phyloP scores from a whole-genome alignment of 2,329 filamentous ascomycete species.

The Acrocalymma vagum region DNA sequence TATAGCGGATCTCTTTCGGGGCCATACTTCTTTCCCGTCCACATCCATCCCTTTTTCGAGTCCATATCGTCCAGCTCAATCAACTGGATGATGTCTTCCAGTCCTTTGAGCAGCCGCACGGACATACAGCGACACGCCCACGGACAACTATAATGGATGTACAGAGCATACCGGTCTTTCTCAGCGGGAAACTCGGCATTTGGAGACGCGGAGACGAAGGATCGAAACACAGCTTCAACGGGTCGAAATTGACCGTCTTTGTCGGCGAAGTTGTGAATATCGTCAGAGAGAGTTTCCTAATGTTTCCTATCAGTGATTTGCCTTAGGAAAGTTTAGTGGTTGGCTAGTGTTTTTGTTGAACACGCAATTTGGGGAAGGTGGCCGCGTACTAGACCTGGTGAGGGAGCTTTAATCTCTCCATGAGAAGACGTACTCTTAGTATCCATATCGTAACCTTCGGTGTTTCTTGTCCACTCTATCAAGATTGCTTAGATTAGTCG shows the following conservation, averaged over 20 bases:
- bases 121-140: constrained; percentile 65
- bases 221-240: constrained; percentile 62
- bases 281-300: too few relatives aligned
- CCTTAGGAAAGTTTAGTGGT: too few relatives aligned
- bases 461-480: too few relatives aligned
- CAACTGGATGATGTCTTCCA: constrained; percentile 57
- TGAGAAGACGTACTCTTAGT: too few relatives aligned
- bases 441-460: too few relatives aligned
- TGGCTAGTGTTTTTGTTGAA: too few relatives aligned
- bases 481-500: too few relatives aligned
- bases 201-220: constrained; percentile 60
- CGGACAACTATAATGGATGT: constrained; percentile 67
- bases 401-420: too few relatives aligned
- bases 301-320: too few relatives aligned
- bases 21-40: constrained; percentile 14
- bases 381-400: too few relatives aligned
- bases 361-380: too few relatives aligned
- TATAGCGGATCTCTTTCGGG: constrained; percentile 25
- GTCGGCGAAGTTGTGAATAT: too few relatives aligned
- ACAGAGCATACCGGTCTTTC: constrained; percentile 66
- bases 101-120: constrained; percentile 57
- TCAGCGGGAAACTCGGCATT: constrained; percentile 58
- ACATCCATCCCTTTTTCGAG: constrained; percentile 33
- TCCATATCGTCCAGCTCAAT: constrained; percentile 45
- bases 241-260: constrained; percentile 64